These are phyloP conservation scores for Cajanus cajan DNA, from an alignment of 306 rosid genomes.

Conservation along the genomic window DNA sequence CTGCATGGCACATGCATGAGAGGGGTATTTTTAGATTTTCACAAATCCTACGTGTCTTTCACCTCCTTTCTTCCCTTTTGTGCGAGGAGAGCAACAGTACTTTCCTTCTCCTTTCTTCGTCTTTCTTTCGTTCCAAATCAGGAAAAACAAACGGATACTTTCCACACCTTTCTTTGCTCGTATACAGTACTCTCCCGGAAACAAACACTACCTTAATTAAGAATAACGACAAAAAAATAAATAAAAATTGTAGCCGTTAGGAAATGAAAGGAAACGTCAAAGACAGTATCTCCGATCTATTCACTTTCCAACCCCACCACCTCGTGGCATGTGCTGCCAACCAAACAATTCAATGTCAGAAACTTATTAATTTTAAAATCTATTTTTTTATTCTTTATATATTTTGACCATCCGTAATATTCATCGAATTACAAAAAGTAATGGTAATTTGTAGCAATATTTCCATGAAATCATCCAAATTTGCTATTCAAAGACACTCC, in stretches of 20 bases:
- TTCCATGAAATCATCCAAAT: not conserved
- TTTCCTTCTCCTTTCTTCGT: too few species aligned
- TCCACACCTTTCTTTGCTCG: too few species aligned
- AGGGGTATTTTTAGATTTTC: too few species aligned
- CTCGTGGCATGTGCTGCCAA: conserved; percentile 26
- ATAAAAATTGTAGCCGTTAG: conserved; percentile 32
- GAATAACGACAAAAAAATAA: not conserved
- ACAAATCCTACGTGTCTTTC: too few species aligned
- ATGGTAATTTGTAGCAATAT: not conserved
- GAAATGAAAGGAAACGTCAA: not conserved
- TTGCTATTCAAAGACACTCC: not conserved
- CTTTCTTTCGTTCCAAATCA: too few species aligned
- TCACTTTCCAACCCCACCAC: not conserved
- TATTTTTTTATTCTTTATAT: too few species aligned
- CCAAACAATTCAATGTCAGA: not conserved
- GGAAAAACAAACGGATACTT: too few species aligned
- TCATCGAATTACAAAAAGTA: not conserved
- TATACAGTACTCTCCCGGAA: too few species aligned
- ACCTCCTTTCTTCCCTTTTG: too few species aligned
- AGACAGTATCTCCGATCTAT: not conserved
- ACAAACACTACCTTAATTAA: too few species aligned
- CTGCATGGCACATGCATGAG: too few species aligned
- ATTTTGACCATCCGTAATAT: not conserved
- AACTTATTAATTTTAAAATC: not conserved
- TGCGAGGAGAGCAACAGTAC: too few species aligned